Evolutionary conservation across 306 rosid genomes (phyloP).

Genomic region (Sechiopsis laciniata): DNA sequence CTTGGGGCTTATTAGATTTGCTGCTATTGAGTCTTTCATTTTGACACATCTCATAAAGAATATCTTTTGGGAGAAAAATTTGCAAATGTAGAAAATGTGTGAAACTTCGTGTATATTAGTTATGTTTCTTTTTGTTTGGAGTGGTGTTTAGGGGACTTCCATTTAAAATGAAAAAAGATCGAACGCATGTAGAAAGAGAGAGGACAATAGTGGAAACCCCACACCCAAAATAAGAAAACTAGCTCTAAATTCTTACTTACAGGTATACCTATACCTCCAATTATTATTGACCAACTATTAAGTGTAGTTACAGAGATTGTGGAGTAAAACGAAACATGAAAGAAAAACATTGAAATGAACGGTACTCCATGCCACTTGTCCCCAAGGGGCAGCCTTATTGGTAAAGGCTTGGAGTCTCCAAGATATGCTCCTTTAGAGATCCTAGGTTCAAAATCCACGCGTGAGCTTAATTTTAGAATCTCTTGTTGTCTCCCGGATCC

Average conservation of each 20-base stretch:
- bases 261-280: background rate
- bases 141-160: background rate
- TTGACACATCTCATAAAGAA: background rate
- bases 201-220: background rate
- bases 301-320: background rate
- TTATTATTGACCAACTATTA: background rate
- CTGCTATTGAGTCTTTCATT: background rate
- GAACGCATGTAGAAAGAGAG: background rate
- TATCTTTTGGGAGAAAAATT: background rate
- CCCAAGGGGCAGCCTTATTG: too few species aligned
- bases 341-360: background rate
- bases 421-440: too few species aligned
- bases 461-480: too few species aligned
- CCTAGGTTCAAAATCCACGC: too few species aligned
- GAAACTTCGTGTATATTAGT: background rate
- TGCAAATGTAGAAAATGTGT: background rate
- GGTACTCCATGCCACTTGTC: background rate
- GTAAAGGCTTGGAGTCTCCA: too few species aligned
- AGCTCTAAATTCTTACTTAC: background rate
- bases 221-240: background rate
- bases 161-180: background rate
- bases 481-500: too few species aligned
- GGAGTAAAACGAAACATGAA: background rate
- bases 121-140: background rate
- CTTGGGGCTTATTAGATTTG: background rate